These are phyloP conservation scores for Umbelopsis sp. DNA, from an alignment of 371 early-diverging fungal species.

Conservation along the genomic window DNA sequence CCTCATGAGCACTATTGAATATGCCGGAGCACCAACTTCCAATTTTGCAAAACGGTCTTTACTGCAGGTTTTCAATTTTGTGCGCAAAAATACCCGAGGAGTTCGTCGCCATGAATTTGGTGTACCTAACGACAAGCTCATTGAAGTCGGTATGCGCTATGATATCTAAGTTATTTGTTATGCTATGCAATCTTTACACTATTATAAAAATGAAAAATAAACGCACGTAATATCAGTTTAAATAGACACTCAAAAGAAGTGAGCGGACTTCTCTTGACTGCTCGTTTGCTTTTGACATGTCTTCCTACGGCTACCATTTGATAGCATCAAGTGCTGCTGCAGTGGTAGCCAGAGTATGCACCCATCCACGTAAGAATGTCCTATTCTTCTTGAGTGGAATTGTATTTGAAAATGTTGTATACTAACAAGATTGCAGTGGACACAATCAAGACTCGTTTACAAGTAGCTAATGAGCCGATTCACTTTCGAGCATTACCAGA, in stretches of 20 bases:
- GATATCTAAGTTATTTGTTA: constrained; percentile 21
- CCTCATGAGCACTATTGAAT: constrained; percentile 21
- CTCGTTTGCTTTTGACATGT: constrained; percentile 15
- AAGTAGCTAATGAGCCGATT: constrained; percentile 41
- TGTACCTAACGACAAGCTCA: constrained; percentile 26
- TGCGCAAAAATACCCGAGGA: constrained; percentile 24
- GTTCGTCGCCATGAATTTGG: constrained; percentile 25
- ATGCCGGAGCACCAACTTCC: constrained; percentile 12
- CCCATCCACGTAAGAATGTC: constrained; percentile 59
- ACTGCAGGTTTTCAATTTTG: constrained; percentile 21
- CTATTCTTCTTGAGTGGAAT: neutral
- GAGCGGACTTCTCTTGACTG: neutral
- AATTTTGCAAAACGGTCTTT: constrained; percentile 24
- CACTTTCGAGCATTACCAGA: constrained; percentile 17
- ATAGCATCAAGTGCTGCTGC: constrained; percentile 64
- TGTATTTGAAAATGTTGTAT: neutral
- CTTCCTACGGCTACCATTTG: constrained; percentile 45
- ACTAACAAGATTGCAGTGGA: constrained; percentile 51
- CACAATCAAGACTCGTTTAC: constrained; percentile 79
- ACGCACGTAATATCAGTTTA: neutral
- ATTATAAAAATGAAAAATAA: neutral
- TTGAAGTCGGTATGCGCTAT: constrained; percentile 27
- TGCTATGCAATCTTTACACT: neutral
- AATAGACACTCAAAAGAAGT: neutral
- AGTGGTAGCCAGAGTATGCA: constrained; percentile 58